Base-by-base conservation (phyloP, 1,284 basidiomycete species). In the Rhizoctonia solani region DNA sequence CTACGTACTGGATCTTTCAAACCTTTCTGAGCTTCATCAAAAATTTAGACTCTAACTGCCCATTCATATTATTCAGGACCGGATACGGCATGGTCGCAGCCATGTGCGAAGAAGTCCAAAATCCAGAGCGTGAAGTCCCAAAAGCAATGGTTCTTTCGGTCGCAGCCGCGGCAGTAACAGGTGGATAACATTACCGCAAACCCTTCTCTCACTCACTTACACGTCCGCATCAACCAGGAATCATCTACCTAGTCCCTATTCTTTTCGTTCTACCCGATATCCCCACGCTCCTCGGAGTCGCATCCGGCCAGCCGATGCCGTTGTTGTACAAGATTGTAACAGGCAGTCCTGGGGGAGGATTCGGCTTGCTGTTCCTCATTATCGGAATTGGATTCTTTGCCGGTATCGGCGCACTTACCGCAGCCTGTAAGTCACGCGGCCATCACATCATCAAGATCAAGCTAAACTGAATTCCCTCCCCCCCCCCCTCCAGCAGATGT, bases 301-400 rank as follows among this genome's bases (percentile, higher is more conserved):
- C 79, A 0, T 76, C 76, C 13, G 75, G 78, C 1, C 78, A 79
- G 68, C 80, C 80, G 13, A 79, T 81, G 72, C 77, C 79, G 1
- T 71, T 78, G 13, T 72, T 80, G 16, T 81, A 80, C 75, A 78
- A 78, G 68, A 73, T 72, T 0, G 80, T 79, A 16, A 80, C 78
- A 0, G 77, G 79, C 8, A 74, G 73, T 27, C 67, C 76, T 0
- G 77, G 75, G 2, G 80, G 78, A 2, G 80, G 77, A 2, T 76
- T 81, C 32, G 79, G 79, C 4, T 69, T 81, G 9, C 73, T 80
- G 1, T 79, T 80, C 69, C 74, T 81, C 41, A 78, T 81, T 68
- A 75, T 81, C 46, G 79, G 79, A 23, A 78, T 81, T 66, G 79
- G 78, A 72, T 70, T 77, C 32, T 81, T 81, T 68, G 79, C 80